Evolutionary conservation across 306 rosid species (phyloP).

Genomic region (apple (Malus domestica)): ASM211411v1 NC_041794.1:23749501-23750000

Average conservation of each 20-base stretch:
- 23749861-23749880: fast-evolving
- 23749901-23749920: too few relatives aligned
- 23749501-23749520: too few relatives aligned
- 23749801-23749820: too few relatives aligned
- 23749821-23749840: fast-evolving
- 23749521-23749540: too few relatives aligned
- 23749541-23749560: too few relatives aligned
- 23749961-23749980: fast-evolving
- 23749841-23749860: fast-evolving
- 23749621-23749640: neutral
- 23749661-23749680: neutral
- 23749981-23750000: too few relatives aligned
- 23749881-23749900: too few relatives aligned
- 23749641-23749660: neutral
- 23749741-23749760: neutral
- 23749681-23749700: neutral
- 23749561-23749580: too few relatives aligned
- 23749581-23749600: too few relatives aligned
- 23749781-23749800: neutral
- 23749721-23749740: neutral
- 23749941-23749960: fast-evolving
- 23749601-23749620: neutral
- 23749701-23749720: neutral
- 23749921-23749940: fast-evolving
- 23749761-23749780: neutral